Conservation (phyloP, 768 basidiomycete genomes). For the Suillus subluteus region DNA sequence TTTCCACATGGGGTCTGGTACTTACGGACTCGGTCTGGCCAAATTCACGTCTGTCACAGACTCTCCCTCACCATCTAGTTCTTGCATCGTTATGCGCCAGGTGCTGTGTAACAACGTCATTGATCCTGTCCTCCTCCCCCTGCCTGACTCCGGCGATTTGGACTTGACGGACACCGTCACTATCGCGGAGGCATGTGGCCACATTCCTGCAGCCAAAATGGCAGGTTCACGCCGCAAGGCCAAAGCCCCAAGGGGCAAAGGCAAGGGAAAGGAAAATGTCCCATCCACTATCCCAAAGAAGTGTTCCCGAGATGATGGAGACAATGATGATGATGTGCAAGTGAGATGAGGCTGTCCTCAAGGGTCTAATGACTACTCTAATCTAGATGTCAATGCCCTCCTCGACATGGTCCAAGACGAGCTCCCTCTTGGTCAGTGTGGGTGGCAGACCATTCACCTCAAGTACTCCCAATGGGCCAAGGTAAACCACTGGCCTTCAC, state of each 20-base stretch:
- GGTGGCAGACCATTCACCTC: slow-evolving; percentile 3
- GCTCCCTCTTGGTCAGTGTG: slow-evolving; percentile 7
- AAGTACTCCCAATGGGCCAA: slow-evolving; percentile 11
- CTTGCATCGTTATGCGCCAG: too few species aligned
- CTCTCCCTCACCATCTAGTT: too few species aligned
- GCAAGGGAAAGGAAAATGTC: slow-evolving; percentile 9
- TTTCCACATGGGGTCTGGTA: background rate
- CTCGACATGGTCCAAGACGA: slow-evolving; percentile 4
- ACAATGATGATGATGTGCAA: background rate
- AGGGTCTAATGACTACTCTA: slow-evolving; percentile 9
- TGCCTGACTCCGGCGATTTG: background rate
- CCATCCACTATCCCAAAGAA: background rate
- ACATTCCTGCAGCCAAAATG: background rate
- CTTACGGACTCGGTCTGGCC: background rate
- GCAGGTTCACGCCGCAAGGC: background rate
- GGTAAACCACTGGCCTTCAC: background rate
- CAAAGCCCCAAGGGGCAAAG: slow-evolving; percentile 1
- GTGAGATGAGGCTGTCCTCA: slow-evolving; percentile 2
- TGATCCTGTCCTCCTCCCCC: background rate
- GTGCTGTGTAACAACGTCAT: too few species aligned
- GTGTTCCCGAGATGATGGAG: background rate
- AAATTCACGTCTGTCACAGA: too few species aligned
- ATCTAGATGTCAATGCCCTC: background rate
- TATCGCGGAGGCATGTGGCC: background rate
- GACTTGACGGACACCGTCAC: background rate